A percentile compares a stretch with the other conserved stretches of the same genome.
Conservation (phyloP, 2,329 filamentous ascomycete species). For the Penicillium decumbens region DNA sequence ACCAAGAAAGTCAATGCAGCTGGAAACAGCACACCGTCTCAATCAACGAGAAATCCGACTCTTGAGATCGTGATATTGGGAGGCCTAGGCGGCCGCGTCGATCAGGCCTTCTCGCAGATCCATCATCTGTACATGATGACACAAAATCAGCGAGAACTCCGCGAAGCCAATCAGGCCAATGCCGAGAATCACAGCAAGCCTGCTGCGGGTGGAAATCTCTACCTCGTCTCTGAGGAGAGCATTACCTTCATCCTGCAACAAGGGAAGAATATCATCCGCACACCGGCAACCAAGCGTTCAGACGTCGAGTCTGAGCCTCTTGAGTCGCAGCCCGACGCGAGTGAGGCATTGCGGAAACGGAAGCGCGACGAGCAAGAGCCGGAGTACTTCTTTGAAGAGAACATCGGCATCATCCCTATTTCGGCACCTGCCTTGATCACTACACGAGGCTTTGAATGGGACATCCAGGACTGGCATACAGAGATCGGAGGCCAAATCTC, state of each 20-base stretch:
- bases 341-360: slow-evolving; percentile 5
- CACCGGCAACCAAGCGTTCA: slow-evolving; percentile 45
- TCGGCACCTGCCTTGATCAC: slow-evolving; percentile 73
- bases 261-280: slow-evolving; percentile 64
- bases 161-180: neutral
- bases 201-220: slow-evolving; percentile 55
- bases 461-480: slow-evolving; percentile 76
- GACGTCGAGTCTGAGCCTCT: neutral
- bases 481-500: slow-evolving; percentile 68
- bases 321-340: neutral
- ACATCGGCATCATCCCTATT: slow-evolving; percentile 82
- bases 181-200: neutral
- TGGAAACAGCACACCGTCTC: neutral
- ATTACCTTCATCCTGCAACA: slow-evolving; percentile 74
- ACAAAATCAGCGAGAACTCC: slow-evolving; percentile 31
- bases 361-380: slow-evolving; percentile 24
- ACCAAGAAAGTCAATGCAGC: slow-evolving; percentile 2
- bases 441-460: slow-evolving; percentile 82
- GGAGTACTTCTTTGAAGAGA: slow-evolving; percentile 58
- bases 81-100: slow-evolving; percentile 81
- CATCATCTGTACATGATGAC: slow-evolving; percentile 67
- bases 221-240: slow-evolving; percentile 74
- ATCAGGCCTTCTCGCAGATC: slow-evolving; percentile 84
- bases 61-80: slow-evolving; percentile 74
- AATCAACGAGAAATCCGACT: slow-evolving; percentile 1